Conservation (phyloP, 2,329 filamentous ascomycete genomes). For the Penicillium janthinellum region DNA sequence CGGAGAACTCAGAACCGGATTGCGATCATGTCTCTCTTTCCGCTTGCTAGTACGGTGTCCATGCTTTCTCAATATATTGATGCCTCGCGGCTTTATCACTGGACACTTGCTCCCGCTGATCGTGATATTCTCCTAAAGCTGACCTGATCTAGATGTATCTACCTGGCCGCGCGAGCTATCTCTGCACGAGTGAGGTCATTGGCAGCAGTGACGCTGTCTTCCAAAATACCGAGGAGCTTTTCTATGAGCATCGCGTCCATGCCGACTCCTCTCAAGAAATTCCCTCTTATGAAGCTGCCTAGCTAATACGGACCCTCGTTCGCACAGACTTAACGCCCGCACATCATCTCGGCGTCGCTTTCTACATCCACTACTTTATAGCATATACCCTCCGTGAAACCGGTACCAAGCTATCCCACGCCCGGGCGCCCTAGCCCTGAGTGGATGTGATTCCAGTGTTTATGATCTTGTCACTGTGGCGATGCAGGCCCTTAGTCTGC, state of each 20-base stretch:
- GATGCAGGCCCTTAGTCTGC: constrained; percentile 54
- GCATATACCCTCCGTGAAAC: constrained; percentile 38
- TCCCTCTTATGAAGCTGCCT: too few relatives aligned
- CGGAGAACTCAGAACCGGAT: neutral
- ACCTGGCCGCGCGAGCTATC: constrained; percentile 49
- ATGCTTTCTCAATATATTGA: constrained; percentile 33
- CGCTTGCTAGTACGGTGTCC: constrained; percentile 32
- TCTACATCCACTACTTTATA: constrained; percentile 54
- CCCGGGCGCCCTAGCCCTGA: constrained; percentile 44
- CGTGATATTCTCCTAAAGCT: too few relatives aligned
- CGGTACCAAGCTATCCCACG: constrained; percentile 49
- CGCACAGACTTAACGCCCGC: constrained; percentile 43
- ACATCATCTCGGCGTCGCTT: constrained; percentile 51
- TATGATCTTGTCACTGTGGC: constrained; percentile 50
- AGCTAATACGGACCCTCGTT: too few relatives aligned
- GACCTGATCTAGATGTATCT: constrained; percentile 30
- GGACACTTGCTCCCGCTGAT: neutral
- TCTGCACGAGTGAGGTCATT: constrained; percentile 44
- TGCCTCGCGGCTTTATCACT: constrained; percentile 38
- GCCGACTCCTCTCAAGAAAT: constrained; percentile 27
- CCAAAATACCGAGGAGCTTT: constrained; percentile 39
- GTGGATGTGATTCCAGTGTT: constrained; percentile 53
- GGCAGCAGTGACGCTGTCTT: constrained; percentile 44
- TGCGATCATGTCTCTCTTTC: constrained; percentile 17
- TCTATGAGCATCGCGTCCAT: constrained; percentile 40